Base-by-base conservation (phyloP, 2,329 filamentous ascomycete genomes). In the Gnomoniopsis sp. region DNA sequence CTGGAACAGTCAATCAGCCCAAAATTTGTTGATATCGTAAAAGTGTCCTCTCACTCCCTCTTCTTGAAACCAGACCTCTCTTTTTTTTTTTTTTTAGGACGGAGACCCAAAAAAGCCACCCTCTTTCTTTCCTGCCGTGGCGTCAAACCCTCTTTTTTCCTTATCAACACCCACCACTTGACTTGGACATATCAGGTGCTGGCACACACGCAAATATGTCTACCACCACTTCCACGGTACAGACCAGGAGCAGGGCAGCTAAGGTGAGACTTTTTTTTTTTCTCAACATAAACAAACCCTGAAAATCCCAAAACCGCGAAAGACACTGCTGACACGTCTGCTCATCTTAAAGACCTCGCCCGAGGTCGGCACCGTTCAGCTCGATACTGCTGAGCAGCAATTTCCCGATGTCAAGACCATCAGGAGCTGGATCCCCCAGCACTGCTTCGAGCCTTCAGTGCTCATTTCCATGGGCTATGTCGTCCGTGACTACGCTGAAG, bases 361-460 rank as follows among this genome's bases (percentile, higher is more conserved):
- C 21, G 54, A 44, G 17, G 47, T 30, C 21, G 38, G 56, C 36
- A 47, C 53, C 8, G 44, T 61, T 14, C 49, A 53, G 23, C 53
- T 61, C 12, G 56, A 59, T 44, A 44, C 51, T 33, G 54, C 57
- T 30, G 63, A 44, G 3, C 64, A 64, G 46, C 47, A 65, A 62
- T 75, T 77, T 61, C 78, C 78, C 48, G 77, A 80, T 64, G 78
- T 80, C 65, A 76, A 77, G 67, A 76, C 76, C 50, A 72, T 80
- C 63, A 70, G 75, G 53, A 72, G 79, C 65, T 79, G 83, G 53
- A 87, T 88, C 63, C 85, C 85, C 26, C 72, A 78, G 17, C 78
- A 87, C 68, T 88, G 85, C 77, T 86, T 87, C 72, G 69, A 84
- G 68, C 80, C 81, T 3, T 81, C 81, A 30, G 74, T 78, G 50